Conservation (phyloP, 345 rosid genomes). For the Citrus unshiu region DNA sequence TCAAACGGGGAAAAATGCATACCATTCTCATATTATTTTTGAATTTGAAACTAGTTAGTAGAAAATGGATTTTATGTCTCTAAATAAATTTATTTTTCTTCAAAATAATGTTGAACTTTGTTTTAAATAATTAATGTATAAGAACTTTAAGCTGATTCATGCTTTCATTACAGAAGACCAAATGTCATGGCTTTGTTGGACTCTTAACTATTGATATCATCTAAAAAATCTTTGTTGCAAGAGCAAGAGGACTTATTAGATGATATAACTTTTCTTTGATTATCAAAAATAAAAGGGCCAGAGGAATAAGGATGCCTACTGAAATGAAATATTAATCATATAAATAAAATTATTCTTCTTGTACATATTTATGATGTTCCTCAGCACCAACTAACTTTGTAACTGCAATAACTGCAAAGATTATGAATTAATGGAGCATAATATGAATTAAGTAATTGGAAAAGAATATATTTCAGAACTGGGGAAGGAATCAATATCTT, state of each 20-base stretch:
- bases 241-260: background rate
- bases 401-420: constrained; percentile 26
- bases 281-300: too few species aligned
- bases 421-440: background rate
- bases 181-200: background rate
- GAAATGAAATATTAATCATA: too few species aligned
- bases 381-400: constrained; percentile 15
- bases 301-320: too few species aligned
- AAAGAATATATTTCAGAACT: background rate
- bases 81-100: too few species aligned
- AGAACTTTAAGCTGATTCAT: background rate
- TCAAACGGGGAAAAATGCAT: too few species aligned
- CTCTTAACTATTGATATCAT: background rate
- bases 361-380: too few species aligned
- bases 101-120: background rate
- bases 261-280: background rate
- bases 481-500: constrained; percentile 18
- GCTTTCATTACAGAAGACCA: background rate
- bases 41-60: too few species aligned
- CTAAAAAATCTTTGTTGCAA: background rate
- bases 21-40: too few species aligned
- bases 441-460: background rate
- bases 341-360: too few species aligned
- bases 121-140: too few species aligned
- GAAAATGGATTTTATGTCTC: too few species aligned